These are phyloP conservation scores for Pelargonium australe DNA, from an alignment of 441 rosid species.

Conservation along the genomic window DNA sequence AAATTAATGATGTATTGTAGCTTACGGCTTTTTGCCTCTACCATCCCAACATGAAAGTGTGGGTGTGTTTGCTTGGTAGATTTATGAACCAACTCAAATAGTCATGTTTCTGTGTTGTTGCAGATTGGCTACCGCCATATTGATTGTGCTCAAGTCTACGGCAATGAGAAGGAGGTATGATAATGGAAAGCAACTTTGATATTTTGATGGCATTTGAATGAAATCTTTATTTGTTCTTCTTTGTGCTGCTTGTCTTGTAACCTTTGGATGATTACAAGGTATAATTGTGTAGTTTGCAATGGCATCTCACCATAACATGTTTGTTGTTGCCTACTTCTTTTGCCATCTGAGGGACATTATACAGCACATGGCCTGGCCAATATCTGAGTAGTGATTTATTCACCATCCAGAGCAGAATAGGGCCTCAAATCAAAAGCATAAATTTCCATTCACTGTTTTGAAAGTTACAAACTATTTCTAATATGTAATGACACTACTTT, in stretches of 20 bases:
- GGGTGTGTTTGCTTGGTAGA: not conserved
- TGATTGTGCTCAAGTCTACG: conserved; percentile 62
- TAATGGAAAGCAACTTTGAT: not conserved
- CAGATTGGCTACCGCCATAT: conserved; percentile 69
- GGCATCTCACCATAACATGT: not conserved
- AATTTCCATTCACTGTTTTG: no score
- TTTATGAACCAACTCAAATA: not conserved
- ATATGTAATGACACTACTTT: no score
- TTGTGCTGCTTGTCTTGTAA: no score
- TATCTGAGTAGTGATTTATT: not conserved
- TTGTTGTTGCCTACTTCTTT: not conserved
- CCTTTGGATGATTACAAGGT: no score
- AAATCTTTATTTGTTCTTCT: not conserved
- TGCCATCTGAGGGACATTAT: not conserved
- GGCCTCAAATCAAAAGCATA: no score
- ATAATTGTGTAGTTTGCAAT: not conserved
- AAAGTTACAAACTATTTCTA: no score
- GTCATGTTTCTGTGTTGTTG: not conserved
- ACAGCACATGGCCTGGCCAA: not conserved
- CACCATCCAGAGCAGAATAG: not conserved
- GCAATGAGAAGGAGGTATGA: conserved; percentile 63
- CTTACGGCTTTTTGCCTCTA: not conserved
- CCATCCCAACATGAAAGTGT: not conserved
- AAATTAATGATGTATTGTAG: no score
- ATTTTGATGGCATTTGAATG: no score